These are phyloP conservation scores for Dunaliella sp. DNA, from an alignment of 139 green algal species.

Conservation along the genomic window DNA sequence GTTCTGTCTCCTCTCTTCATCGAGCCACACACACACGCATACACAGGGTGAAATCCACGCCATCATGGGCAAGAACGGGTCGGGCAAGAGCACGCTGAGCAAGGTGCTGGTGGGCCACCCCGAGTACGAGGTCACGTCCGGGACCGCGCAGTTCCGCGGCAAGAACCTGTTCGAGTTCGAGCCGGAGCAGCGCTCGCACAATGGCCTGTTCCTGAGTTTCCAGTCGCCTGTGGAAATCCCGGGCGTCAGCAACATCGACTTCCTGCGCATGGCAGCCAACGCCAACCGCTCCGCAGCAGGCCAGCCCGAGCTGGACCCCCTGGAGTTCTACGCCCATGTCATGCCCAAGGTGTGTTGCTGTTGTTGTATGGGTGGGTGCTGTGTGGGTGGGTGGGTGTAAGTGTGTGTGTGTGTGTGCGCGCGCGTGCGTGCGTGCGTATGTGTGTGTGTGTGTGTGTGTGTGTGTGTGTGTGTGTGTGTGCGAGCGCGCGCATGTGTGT, in stretches of 20 bases:
- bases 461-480: not conserved
- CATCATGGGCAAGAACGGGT: conserved; percentile 99
- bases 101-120: conserved; percentile 98
- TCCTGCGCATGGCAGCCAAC: conserved; percentile 93
- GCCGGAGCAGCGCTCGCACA: conserved; percentile 86
- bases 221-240: conserved; percentile 95
- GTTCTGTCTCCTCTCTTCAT: not conserved
- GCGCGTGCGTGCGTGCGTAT: not conserved
- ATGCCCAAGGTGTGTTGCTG: conserved; percentile 82
- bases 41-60: conserved; percentile 77
- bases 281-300: conserved; percentile 74
- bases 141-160: conserved; percentile 87
- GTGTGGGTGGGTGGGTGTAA: not conserved
- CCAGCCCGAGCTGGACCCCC: conserved; percentile 89
- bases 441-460: conserved; percentile 1
- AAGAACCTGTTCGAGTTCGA: conserved; percentile 89
- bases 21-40: too few species aligned
- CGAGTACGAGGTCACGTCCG: conserved; percentile 92
- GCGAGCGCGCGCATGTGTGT: not conserved
- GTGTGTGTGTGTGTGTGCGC: not conserved
- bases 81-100: conserved; percentile 91
- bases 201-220: conserved; percentile 93
- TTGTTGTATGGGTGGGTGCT: not conserved
- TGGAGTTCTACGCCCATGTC: conserved; percentile 97
- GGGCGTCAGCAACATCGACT: conserved; percentile 96